phyloP scores from a whole-genome alignment of 2,329 filamentous ascomycete species.

The Trichoderma harzianum region DNA sequence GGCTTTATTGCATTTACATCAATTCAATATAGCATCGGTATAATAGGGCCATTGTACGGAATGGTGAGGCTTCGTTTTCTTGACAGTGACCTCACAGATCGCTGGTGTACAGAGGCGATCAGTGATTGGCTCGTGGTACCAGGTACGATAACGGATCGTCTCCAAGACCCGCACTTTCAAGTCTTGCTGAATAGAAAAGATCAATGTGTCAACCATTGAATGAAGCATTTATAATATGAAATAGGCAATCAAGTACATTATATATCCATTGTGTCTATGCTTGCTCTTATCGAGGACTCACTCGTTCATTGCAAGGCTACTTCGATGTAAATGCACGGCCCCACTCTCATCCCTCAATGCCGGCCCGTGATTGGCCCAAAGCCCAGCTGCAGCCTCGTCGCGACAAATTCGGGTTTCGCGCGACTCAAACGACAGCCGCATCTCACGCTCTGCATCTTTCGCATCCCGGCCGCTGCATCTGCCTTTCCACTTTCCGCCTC shows the following conservation, averaged over 20 bases:
- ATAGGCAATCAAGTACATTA: background rate
- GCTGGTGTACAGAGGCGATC: background rate
- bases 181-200: background rate
- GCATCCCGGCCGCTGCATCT: background rate
- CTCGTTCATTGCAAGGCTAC: background rate
- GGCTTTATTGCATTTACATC: background rate
- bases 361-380: slow-evolving; percentile 27
- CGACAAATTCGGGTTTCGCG: slow-evolving; percentile 38
- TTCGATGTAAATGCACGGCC: background rate
- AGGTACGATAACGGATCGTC: no score
- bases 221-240: background rate
- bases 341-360: slow-evolving; percentile 21
- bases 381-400: slow-evolving; percentile 31
- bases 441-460: slow-evolving; percentile 10
- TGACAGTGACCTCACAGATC: background rate
- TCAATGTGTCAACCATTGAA: background rate
- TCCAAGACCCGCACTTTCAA: background rate
- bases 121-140: slow-evolving; percentile 4
- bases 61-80: background rate
- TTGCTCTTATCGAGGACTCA: background rate
- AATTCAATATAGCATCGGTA: background rate
- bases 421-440: slow-evolving; percentile 15
- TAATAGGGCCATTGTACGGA: background rate
- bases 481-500: background rate
- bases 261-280: background rate